Evolutionary conservation across 345 rosid genomes (phyloP).

Genomic region (Moricandia arvensis): DNA sequence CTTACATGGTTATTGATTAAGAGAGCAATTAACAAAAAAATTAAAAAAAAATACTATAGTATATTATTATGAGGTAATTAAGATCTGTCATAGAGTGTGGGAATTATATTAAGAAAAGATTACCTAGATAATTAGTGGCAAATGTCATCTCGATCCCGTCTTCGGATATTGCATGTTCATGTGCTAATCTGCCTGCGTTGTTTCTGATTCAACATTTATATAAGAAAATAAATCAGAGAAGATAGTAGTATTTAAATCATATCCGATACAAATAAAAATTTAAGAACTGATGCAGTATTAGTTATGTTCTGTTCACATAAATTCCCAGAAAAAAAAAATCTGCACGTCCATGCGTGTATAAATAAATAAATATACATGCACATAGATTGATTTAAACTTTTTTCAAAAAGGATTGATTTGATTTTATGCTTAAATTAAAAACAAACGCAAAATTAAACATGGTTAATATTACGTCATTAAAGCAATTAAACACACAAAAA

Average conservation of each 20-base stretch:
- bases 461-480: not conserved
- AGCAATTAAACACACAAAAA: not conserved
- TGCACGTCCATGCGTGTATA: constrained; percentile 7
- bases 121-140: constrained; percentile 94
- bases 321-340: not conserved
- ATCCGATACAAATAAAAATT: not conserved
- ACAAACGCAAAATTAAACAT: not conserved
- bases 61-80: constrained; percentile 8
- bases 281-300: not conserved
- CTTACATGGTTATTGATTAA: not conserved
- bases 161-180: constrained; percentile 86
- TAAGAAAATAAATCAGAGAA: not conserved
- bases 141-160: constrained; percentile 99
- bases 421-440: not conserved
- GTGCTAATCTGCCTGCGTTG: constrained; percentile 89
- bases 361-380: constrained; percentile 20
- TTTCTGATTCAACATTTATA: constrained; percentile 50
- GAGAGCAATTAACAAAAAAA: not conserved
- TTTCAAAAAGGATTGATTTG: not conserved
- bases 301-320: constrained; percentile 20
- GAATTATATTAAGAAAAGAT: constrained; percentile 20
- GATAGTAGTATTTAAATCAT: not conserved
- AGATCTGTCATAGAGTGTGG: constrained; percentile 25
- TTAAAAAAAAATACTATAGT: not conserved
- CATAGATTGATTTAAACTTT: not conserved